A percentile compares a stretch with the other conserved stretches of the same genome.
Evolutionary conservation across 768 basidiomycete genomes (phyloP).

Genomic region (Tulasnella sp.): DNA sequence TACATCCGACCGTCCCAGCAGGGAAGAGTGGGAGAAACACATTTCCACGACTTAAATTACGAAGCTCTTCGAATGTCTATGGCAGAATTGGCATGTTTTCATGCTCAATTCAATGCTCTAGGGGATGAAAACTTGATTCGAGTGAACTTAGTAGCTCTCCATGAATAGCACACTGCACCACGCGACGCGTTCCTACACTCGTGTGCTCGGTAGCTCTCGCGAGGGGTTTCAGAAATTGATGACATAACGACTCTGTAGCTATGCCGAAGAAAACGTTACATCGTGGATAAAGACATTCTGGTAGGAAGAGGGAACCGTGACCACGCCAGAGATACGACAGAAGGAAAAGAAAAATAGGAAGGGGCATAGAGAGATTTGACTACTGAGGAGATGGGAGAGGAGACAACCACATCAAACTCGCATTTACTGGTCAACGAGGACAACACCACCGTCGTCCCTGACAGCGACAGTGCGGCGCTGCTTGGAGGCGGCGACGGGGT

Average conservation of each 20-base stretch:
- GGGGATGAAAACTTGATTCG: no score
- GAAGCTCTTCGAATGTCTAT: no score
- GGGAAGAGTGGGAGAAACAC: not conserved
- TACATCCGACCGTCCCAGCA: not conserved
- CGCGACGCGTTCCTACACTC: not conserved
- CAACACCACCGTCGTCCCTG: constrained; percentile 12
- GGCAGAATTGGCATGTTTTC: no score
- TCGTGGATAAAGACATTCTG: not conserved
- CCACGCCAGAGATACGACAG: not conserved
- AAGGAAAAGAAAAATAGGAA: not conserved
- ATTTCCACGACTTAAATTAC: not conserved
- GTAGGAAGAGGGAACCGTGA: constrained; percentile 2
- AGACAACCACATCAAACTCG: not conserved
- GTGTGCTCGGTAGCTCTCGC: not conserved
- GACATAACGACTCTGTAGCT: constrained; percentile 6
- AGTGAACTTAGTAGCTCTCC: not conserved
- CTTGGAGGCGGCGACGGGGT: constrained; percentile 38
- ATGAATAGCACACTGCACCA: not conserved
- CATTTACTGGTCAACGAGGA: constrained; percentile 18
- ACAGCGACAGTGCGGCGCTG: constrained; percentile 35
- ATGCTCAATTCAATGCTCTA: no score
- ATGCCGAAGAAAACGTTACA: constrained; percentile 2
- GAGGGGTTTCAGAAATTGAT: not conserved
- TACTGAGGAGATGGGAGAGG: constrained; percentile 2
- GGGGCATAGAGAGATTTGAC: not conserved